Evolutionary conservation across 345 rosid genomes (phyloP), one percentile per base, ranked within the genome.

Genomic region (Eucalyptus polyanthemos): DNA sequence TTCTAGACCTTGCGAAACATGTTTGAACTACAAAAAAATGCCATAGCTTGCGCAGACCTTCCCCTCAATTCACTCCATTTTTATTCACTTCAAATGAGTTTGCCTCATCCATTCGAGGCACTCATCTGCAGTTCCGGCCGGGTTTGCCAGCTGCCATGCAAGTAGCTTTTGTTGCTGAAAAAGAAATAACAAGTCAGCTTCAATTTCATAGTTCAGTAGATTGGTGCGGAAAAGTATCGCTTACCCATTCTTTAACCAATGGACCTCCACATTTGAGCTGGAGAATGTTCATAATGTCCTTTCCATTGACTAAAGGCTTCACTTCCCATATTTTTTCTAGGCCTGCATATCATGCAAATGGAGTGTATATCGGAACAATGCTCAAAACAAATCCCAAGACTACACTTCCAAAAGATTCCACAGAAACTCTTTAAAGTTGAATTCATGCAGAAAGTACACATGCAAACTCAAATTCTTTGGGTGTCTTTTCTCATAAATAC

Each of bases 21-120:
- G 83, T 72, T 19, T 72, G 27, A 72, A 72, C 83, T 19, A 37
- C 45, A 37, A 72, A 72, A 11, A 37, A 19, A 37, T 72, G 14
- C 83, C 27, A 10, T 37, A 2, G 17, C 76, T 65, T n/a, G 37
- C 11, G 16, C 37, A n/a, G 76, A 65, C 37, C 76, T 65, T 65
- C 8, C 37, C 37, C 19, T n/a, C 60, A 50, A 62, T 47, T 91
- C 90, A 94, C 88, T 93, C 93, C 80, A 88, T 91, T 92, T 92
- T 94, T 87, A 92, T 88, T 14, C 97, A 95, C 93, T 97, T 97
- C 51, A 89, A 90, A 90, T 95, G 92, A 12, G 93, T 91, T 92
- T 95, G 92, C 91, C 90, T 95, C 97, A 97, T 97, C 99, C 99
- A 97, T 45, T 95, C 97, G 34, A 96, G 93, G 90, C 97, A 96